Evolutionary conservation across 192 early-diverging fungal genomes (phyloP).

Genomic region (Coemansia reversa): DNA sequence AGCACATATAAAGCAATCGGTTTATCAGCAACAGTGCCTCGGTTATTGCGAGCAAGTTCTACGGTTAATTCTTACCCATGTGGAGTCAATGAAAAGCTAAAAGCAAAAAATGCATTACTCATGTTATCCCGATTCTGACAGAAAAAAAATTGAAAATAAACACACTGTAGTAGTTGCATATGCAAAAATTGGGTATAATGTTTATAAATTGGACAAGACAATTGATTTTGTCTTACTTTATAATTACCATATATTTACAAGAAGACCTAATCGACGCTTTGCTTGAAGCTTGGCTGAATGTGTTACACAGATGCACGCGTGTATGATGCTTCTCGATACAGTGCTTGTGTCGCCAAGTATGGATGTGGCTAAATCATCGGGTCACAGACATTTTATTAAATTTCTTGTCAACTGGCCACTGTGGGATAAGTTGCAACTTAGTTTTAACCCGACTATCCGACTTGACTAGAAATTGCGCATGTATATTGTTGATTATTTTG

Average conservation of each 20-base stretch:
- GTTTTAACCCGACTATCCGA: conserved; percentile 3
- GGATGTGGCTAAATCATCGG: background rate
- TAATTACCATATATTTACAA: background rate
- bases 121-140: background rate
- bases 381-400: background rate
- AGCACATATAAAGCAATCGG: background rate
- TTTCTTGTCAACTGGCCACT: conserved; percentile 12
- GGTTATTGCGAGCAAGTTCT: background rate
- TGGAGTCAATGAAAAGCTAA: background rate
- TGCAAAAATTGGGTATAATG: background rate
- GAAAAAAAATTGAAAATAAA: background rate
- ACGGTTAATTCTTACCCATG: background rate
- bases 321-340: background rate
- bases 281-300: background rate
- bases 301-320: background rate
- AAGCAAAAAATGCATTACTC: background rate
- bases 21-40: background rate
- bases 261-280: background rate
- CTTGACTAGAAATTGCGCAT: background rate
- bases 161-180: background rate
- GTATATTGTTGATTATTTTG: background rate
- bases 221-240: background rate
- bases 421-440: conserved; percentile 5
- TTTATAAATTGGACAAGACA: background rate
- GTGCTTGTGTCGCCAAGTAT: background rate